Conservation (phyloP, 1,139 yeast genomes). For the Magnusiomyces fungicola region DNA sequence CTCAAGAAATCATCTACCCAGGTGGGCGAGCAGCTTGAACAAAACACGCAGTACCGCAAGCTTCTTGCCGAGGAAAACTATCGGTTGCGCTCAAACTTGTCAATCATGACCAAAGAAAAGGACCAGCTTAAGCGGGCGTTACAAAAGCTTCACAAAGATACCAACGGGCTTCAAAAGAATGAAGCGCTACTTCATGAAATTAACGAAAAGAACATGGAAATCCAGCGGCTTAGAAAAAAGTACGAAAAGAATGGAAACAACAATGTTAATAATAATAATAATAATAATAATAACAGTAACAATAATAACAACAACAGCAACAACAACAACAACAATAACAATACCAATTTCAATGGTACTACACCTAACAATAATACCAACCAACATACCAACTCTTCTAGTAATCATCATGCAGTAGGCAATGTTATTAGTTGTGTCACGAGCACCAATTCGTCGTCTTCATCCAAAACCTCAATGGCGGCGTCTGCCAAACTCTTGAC, state of each 20-base stretch:
- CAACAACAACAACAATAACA: background rate
- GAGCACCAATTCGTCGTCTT: no score
- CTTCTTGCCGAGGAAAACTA: conserved; percentile 13
- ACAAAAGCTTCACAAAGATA: conserved; percentile 14
- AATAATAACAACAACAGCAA: background rate
- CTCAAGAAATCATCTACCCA: conserved; percentile 8
- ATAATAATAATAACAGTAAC: background rate
- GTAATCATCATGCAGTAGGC: background rate
- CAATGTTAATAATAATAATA: background rate
- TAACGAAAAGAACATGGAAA: conserved; percentile 12
- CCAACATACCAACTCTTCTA: background rate
- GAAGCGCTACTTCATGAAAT: conserved; percentile 12
- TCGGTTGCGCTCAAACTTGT: conserved; percentile 3
- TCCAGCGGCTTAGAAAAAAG: conserved; percentile 9
- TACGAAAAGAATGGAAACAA: background rate
- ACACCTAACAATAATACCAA: background rate
- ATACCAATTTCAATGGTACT: background rate
- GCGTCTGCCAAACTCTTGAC: background rate
- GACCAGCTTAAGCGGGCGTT: conserved; percentile 11
- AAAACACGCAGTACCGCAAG: conserved; percentile 11
- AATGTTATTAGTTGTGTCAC: no score
- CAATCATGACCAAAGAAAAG: conserved; percentile 12
- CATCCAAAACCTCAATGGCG: no score
- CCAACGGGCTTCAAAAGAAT: conserved; percentile 14
- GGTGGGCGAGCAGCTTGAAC: conserved; percentile 4